Evolutionary conservation across 1,139 yeast genomes (phyloP), one percentile per base, ranked within the genome.

Genomic region (Sugiyamaella xylanicola): DNA sequence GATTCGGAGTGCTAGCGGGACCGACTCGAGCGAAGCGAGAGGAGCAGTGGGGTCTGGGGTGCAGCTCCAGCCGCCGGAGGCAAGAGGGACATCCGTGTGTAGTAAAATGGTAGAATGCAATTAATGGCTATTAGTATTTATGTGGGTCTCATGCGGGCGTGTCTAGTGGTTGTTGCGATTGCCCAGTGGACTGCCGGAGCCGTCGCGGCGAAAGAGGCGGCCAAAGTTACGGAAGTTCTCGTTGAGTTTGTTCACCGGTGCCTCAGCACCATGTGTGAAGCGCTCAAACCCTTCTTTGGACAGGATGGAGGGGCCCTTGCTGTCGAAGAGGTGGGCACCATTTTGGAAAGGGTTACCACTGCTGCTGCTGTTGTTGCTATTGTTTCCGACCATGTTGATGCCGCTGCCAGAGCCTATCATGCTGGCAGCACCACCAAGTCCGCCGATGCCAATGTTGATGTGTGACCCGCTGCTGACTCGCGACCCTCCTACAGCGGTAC

Each of bases 211-310:
- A 69, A 84, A 84, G 53, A 84, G 76, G 63, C 84, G 78, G 2
- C 87, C 86, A 60, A 83, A 74, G 60, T 74, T 80, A 65, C 77
- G 79, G 67, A 82, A 77, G 59, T 82, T 83, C 62, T 82, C 86
- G 63, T 83, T 83, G 56, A 84, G 71, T 66, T 82, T 83, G 65
- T 72, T 82, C 50, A 80, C 80, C 15, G 69, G 67, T 21, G 75
- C 81, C 61, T 83, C 87, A 37, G 86, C 80, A 58, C 69, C 70
- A 22, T 69, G 67, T 1, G 76, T 69, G 45, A 83, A 74, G 56
- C 83, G 85, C 63, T 83, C 75, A 54, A 84, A 69, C 43, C 82
- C 80, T 61, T 81, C 82, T 56, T 80, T 80, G 56, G 81, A 79
- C 9, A 66, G 57, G 32, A 68, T 42, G 11, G 58, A 58, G 15